Base-by-base conservation (phyloP, 495 filamentous ascomycete species). In the Aeminium ludgeri region DNA sequence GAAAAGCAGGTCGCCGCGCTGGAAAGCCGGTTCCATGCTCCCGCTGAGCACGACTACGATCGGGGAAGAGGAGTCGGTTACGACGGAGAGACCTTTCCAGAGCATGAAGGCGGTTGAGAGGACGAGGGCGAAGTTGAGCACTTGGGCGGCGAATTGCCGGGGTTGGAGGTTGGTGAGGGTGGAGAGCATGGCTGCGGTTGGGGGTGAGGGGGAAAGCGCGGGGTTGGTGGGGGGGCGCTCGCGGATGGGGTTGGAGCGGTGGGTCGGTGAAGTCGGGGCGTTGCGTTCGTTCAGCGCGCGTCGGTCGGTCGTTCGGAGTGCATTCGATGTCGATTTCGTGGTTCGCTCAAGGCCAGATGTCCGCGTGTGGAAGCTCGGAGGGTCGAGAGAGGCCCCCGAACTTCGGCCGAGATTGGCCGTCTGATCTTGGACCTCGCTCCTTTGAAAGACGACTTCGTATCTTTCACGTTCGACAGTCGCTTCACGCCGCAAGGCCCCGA, bases 11-110 rank as follows among this genome's bases (percentile, higher is more conserved):
- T 97, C 89, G 28, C 89, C 89, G 43, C 89, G 69, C 56, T 95
- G 86, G 62, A 97, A 96, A 3, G 91, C 89, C 0, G 89, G 89
- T 52, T 97, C 89, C 89, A 96, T 97, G 36, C 74, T 82, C 2
- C 89, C 89, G 1, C 82, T 89, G 11, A 96, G 69, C 1, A 97
- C 89, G 31, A 95, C 89, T 45, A 95, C 89, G 50, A 96, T 96
- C 5, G 89, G 89, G 1, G 79, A 86, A 27, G 83, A 84, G 2
- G 82, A 91, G 49, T 89, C 76, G 30, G 85, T 74, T 46, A 77
- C 68, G 5, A 97, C 74, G 17, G 82, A 89, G 33, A 97, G 73
- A 6, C 81, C 82, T 63, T 97, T 97, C 89, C 87, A 96, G 60
- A 94, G 74, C 87, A 94, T 95, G 58, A 95, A 94, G 0, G 87